A percentile compares a stretch with the other conserved stretches of the same genome.
phyloP scores from a whole-genome alignment of 176 grass and related monocot genomes.

The Chrysopogon serrulatus region DNA sequence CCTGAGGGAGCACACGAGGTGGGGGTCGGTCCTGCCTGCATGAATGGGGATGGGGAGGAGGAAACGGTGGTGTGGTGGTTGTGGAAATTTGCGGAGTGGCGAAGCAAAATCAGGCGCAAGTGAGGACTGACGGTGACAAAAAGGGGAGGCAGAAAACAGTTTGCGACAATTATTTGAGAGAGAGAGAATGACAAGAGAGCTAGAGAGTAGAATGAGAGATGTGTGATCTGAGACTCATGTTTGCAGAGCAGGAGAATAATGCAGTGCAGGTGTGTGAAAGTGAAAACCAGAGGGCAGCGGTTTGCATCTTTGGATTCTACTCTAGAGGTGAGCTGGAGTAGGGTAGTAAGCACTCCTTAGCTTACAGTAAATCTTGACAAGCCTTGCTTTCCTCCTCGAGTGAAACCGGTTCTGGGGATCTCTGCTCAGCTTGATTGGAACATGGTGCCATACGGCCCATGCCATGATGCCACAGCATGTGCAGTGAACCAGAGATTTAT shows the following conservation, averaged over 20 bases:
- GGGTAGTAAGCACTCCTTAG: too few relatives aligned
- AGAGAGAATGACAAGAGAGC: background rate
- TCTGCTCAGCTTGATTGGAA: constrained; percentile 15
- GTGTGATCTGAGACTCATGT: background rate
- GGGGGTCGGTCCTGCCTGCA: background rate
- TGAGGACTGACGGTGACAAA: constrained; percentile 19
- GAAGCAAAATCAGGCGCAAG: constrained; percentile 27
- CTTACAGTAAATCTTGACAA: background rate
- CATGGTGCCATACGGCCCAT: background rate
- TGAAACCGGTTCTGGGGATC: constrained; percentile 19
- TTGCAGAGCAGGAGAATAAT: constrained; percentile 5
- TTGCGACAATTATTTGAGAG: constrained; percentile 20
- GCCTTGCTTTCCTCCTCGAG: background rate
- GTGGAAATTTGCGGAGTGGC: constrained; percentile 23
- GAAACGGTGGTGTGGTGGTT: constrained; percentile 8
- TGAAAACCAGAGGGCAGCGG: background rate
- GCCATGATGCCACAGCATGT: background rate
- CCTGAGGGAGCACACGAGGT: background rate
- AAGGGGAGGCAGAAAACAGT: background rate
- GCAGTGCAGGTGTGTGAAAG: background rate
- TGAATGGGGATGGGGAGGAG: background rate
- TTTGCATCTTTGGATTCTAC: background rate
- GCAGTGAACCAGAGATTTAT: constrained; percentile 22
- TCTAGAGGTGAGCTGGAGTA: background rate
- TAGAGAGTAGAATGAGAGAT: background rate